Percentiles rank a stretch among this genome's conserved stretches.
These are phyloP conservation scores for Neurospora sp. DNA, from an alignment of 2,329 filamentous ascomycete species.

Conservation along the genomic window DNA sequence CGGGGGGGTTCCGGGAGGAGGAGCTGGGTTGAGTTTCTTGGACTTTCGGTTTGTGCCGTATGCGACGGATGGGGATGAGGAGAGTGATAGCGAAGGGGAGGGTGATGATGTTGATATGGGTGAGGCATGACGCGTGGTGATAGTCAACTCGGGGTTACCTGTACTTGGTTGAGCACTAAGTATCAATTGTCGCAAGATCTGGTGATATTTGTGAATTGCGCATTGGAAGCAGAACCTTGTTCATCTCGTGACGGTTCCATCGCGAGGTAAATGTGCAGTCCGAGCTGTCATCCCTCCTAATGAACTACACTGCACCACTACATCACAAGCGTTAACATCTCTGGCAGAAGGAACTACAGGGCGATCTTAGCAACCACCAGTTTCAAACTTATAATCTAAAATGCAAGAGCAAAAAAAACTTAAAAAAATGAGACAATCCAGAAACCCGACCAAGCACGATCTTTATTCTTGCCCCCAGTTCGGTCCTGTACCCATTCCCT, in stretches of 20 bases:
- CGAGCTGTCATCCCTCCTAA: not conserved
- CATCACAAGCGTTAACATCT: not conserved
- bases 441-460: not conserved
- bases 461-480: not conserved
- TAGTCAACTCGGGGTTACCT: not conserved
- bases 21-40: conserved; percentile 54
- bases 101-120: conserved; percentile 25
- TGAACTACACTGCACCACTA: not conserved
- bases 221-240: not conserved
- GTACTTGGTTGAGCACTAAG: not conserved
- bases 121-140: conserved; percentile 10
- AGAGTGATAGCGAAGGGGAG: conserved; percentile 31
- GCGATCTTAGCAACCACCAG: not conserved
- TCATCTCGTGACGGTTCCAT: not conserved
- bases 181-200: not conserved
- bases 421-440: not conserved
- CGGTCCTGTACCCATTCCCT: not conserved
- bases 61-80: conserved; percentile 46
- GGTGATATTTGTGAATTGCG: not conserved
- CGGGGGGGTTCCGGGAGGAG: not conserved
- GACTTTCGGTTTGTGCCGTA: conserved; percentile 78
- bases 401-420: not conserved
- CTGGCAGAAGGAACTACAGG: not conserved
- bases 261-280: not conserved
- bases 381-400: not conserved